Conservation (phyloP, 768 basidiomycete genomes). For the Inosperma sp. region DNA sequence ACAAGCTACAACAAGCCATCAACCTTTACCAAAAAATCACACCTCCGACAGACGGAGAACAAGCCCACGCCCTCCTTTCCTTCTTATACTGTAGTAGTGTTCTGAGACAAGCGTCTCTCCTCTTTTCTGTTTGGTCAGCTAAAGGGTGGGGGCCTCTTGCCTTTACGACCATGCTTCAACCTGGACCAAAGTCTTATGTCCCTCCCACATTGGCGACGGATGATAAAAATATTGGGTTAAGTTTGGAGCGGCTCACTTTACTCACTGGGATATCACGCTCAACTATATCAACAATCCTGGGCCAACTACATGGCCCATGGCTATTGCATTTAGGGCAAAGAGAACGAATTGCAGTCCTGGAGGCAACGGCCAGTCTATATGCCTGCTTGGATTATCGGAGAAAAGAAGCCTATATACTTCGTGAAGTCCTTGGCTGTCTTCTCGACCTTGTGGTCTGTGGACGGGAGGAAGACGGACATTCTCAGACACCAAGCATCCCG, state of each 20-base stretch:
- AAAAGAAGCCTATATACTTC: constrained; percentile 82
- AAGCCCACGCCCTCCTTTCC: constrained; percentile 57
- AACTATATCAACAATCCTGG: constrained; percentile 58
- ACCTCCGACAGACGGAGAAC: constrained; percentile 49
- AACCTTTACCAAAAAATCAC: constrained; percentile 59
- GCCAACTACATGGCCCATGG: constrained; percentile 84
- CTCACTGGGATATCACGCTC: constrained; percentile 69
- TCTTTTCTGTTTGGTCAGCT: constrained; percentile 79
- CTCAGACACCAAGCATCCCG: constrained; percentile 38
- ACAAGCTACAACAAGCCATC: constrained; percentile 66
- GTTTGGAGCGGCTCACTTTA: constrained; percentile 60
- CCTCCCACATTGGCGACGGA: constrained; percentile 53
- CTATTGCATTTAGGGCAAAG: constrained; percentile 71
- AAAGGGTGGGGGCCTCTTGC: constrained; percentile 84
- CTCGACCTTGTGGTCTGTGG: constrained; percentile 86
- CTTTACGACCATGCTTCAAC: constrained; percentile 69
- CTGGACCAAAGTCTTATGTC: constrained; percentile 53
- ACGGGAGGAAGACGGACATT: constrained; percentile 62
- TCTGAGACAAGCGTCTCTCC: constrained; percentile 66
- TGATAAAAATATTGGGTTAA: constrained; percentile 41
- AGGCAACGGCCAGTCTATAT: constrained; percentile 70
- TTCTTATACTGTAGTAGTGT: constrained; percentile 66
- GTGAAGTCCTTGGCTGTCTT: constrained; percentile 81
- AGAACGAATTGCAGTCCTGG: constrained; percentile 69
- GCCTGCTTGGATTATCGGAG: constrained; percentile 77